Evolutionary conservation across 371 early-diverging fungal species (phyloP).

Genomic region (Mortierella sp.): DNA sequence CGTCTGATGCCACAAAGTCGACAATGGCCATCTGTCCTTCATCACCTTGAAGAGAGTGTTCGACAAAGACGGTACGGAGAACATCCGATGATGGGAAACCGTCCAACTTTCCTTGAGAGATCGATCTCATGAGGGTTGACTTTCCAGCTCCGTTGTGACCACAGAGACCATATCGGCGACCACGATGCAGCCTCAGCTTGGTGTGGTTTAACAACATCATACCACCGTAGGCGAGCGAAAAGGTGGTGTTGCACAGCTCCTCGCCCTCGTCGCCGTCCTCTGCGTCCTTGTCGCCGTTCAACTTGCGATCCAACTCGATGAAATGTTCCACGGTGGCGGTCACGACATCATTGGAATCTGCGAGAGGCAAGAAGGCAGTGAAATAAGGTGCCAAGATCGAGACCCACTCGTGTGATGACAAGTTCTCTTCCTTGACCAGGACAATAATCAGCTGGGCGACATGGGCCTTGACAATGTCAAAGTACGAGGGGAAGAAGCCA

Average conservation of each 20-base stretch:
- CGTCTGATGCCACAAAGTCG: slow-evolving; percentile 69
- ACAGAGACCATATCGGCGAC: slow-evolving; percentile 84
- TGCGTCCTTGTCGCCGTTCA: slow-evolving; percentile 57
- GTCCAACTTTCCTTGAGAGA: slow-evolving; percentile 77
- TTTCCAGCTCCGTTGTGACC: slow-evolving; percentile 92
- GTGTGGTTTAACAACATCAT: slow-evolving; percentile 84
- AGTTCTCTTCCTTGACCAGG: slow-evolving; percentile 62
- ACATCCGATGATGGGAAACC: slow-evolving; percentile 79
- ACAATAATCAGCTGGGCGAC: slow-evolving; percentile 58
- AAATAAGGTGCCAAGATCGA: slow-evolving; percentile 56
- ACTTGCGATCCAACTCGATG: slow-evolving; percentile 44
- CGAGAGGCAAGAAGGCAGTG: slow-evolving; percentile 56
- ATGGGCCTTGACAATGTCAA: slow-evolving; percentile 57
- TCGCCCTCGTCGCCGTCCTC: slow-evolving; percentile 72
- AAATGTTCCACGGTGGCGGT: slow-evolving; percentile 53
- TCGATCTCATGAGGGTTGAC: slow-evolving; percentile 86
- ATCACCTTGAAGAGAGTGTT: slow-evolving; percentile 79
- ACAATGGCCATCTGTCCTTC: slow-evolving; percentile 71
- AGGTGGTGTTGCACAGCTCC: slow-evolving; percentile 80
- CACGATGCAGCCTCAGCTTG: slow-evolving; percentile 79
- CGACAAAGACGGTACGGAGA: slow-evolving; percentile 77
- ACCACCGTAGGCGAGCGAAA: slow-evolving; percentile 85
- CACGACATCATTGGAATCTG: slow-evolving; percentile 56
- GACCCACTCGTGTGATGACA: slow-evolving; percentile 60
- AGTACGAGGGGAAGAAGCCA: slow-evolving; percentile 67